Evolutionary conservation across 2,329 filamentous ascomycete genomes (phyloP), one percentile per base, ranked within the genome.

Genomic region (Talaromyces sp.): DNA sequence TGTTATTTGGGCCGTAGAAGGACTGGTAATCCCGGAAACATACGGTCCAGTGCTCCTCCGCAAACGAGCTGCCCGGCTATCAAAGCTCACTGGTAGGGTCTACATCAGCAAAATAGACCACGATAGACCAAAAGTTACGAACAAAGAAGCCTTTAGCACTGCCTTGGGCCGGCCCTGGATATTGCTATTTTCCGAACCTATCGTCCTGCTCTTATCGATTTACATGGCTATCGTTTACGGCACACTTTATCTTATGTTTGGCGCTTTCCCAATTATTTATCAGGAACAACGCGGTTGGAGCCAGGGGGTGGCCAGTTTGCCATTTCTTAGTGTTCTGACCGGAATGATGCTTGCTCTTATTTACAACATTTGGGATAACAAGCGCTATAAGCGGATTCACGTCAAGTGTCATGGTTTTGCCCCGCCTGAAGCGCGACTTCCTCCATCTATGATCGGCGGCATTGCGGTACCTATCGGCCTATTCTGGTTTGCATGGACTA

Each of bases 391-490:
- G 21, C 67, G 69, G 59, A 72, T 80, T 27, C 72, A 77, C 14
- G 74, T 77, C n/a, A 74, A 77, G 31, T 65, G 80, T 21, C 75
- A 75, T 2, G 85, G 85, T 8, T 82, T 85, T 60, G 84, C 84
- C 9, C 80, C 85, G 19, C 84, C 85, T 0, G 84, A 86, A 72
- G 80, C 80, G 35, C 81, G 80, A 54, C 69, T 84, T 3, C 79
- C 80, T 3, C 77, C 80, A 10, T 77, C 74, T 54, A 79, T 82
- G 63, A 62, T 80, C 3, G 79, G 79, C 31, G 77, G 76, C 57
- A 74, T 83, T 26, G 71, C 74, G 17, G 75, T 83, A 10, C 80
- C 81, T 0, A 67, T 77, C 38, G 71, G 76, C 2, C 69, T 81
- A 3, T 79, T 81, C 68, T 80, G 77, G 77, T 80, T 80, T 61